Percentiles rank a stretch among this genome's conserved stretches.
phyloP scores from a whole-genome alignment of 1,284 basidiomycete species.

The Ceratorhiza oryzae-sativae region DNA sequence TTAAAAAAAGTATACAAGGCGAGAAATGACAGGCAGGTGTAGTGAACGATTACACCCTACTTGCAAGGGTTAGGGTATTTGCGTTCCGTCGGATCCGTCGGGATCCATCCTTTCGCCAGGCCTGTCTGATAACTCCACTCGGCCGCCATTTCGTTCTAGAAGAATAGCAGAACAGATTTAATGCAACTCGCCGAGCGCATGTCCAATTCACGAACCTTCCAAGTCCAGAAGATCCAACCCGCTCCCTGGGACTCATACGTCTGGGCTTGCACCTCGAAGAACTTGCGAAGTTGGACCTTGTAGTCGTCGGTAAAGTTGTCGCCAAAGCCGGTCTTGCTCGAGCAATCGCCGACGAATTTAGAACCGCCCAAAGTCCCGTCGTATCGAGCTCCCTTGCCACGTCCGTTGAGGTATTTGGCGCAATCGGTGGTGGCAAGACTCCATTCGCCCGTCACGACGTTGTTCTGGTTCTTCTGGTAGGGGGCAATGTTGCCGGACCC shows the following conservation, averaged over 20 bases:
- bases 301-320: slow-evolving; percentile 76
- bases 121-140: slow-evolving; percentile 70
- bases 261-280: slow-evolving; percentile 80
- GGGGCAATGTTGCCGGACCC: slow-evolving; percentile 46
- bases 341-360: slow-evolving; percentile 72
- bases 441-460: slow-evolving; percentile 87
- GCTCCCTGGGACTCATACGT: slow-evolving; percentile 50
- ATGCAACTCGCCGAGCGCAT: too few species aligned
- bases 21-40: too few species aligned
- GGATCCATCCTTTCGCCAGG: slow-evolving; percentile 82
- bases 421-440: slow-evolving; percentile 85
- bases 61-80: slow-evolving; percentile 62
- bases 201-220: slow-evolving; percentile 63
- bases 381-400: slow-evolving; percentile 65
- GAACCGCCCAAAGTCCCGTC: slow-evolving; percentile 77
- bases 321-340: slow-evolving; percentile 71
- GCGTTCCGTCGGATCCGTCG: slow-evolving; percentile 61
- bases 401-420: slow-evolving; percentile 63
- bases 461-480: slow-evolving; percentile 59
- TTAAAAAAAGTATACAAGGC: too few species aligned
- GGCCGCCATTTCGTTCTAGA: slow-evolving; percentile 68
- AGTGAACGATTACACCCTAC: slow-evolving; percentile 43
- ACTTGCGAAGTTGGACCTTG: slow-evolving; percentile 82
- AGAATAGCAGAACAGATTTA: not conserved
- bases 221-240: slow-evolving; percentile 80